A percentile compares a stretch with the other conserved stretches of the same genome.
Conservation (phyloP, 2,329 filamentous ascomycete genomes). For the Tetracladium maxilliforme region DNA sequence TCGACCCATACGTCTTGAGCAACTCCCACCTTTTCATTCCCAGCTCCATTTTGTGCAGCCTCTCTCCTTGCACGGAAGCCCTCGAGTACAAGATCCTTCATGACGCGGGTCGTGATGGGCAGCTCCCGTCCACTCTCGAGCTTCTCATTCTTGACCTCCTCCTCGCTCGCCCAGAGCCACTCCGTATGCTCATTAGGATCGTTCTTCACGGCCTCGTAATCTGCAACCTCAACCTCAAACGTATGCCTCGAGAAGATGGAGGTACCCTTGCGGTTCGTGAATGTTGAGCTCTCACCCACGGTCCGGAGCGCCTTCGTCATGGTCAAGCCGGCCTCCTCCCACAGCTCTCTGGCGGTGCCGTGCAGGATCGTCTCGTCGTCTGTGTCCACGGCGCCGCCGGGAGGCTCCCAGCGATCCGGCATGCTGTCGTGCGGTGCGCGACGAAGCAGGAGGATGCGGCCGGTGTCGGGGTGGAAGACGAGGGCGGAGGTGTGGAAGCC, state of each 20-base stretch:
- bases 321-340: constrained; percentile 28
- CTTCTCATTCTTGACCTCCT: constrained; percentile 15
- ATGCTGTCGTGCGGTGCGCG: constrained; percentile 27
- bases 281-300: constrained; percentile 16
- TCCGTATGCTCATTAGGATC: constrained; percentile 25
- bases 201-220: constrained; percentile 12
- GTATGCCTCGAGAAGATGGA: constrained; percentile 15
- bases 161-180: constrained; percentile 22
- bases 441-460: constrained; percentile 27
- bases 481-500: too few relatives aligned
- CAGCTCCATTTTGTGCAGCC: too few relatives aligned
- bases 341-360: constrained; percentile 29
- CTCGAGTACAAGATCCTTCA: constrained; percentile 12
- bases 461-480: constrained; percentile 10
- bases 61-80: too few relatives aligned
- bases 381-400: constrained; percentile 30
- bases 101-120: constrained; percentile 14
- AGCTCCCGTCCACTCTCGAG: constrained; percentile 14
- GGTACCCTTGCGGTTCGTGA: constrained; percentile 18
- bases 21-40: too few relatives aligned
- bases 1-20: too few relatives aligned
- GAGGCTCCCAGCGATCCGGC: constrained; percentile 30
- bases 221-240: constrained; percentile 20
- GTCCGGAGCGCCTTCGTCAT: constrained; percentile 13
- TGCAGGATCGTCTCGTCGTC: constrained; percentile 24